Evolutionary conservation across 768 basidiomycete genomes (phyloP), one percentile per base, ranked within the genome.

Genomic region (Tremella mesenterica): DNA sequence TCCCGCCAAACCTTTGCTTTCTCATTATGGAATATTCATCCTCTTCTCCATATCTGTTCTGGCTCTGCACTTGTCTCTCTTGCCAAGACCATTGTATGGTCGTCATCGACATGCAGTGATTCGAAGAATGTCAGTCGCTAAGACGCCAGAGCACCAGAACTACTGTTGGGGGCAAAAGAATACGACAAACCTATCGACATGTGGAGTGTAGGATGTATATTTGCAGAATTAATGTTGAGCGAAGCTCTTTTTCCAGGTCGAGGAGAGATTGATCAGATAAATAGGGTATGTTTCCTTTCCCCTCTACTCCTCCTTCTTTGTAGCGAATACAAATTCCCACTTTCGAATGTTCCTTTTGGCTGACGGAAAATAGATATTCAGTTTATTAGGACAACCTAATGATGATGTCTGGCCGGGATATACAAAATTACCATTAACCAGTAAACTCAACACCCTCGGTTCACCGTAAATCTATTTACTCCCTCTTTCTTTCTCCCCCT

Each of bases 121-220:
- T n/a, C n/a, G n/a, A n/a, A n/a, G n/a, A n/a, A n/a, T n/a, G n/a
- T n/a, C n/a, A n/a, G 43, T 53, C 50, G 47, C 58, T 52, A 36
- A 25, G 25, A 30, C 13, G 30, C 6, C 30, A 55, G 59, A 25
- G 54, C 64, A 1, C 95, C 95, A 1, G 95, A 97, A 76, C 87
- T 99, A 44, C 78, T 99, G 14, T 78, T 99, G 25, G 95, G 93
- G 12, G 88, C 88, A 12, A 86, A 83, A 53, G 87, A 85, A 30
- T 99, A 99, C 73, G 86, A 89, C 13, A 99, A 93, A 18, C 85
- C 92, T 0, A 82, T 99, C 52, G 95, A 99, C 72, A 83, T 97
- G 81, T 99, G 95, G 95, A 93, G 89, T 45, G 89, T 95, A 9
- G 95, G 95, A 7, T 99, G 95, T 77, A 96, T 99, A 61, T 96